Evolutionary conservation across 2,329 filamentous ascomycete species (phyloP).

Genomic region (Phyllosticta paracitricarpa): DNA sequence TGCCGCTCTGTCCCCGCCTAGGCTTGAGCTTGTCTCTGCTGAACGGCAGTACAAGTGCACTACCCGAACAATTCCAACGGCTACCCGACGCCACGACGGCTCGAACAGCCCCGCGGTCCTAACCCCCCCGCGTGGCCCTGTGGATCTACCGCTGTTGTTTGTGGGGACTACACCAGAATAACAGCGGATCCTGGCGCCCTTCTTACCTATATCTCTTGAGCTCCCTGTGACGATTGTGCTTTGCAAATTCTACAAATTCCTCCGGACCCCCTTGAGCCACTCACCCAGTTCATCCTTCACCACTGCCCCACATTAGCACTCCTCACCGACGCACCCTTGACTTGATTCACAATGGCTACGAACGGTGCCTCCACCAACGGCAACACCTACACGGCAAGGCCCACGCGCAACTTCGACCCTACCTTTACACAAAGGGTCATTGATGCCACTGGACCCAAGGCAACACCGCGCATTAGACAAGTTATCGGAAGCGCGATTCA

Average conservation of each 20-base stretch:
- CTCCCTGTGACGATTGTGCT: neutral
- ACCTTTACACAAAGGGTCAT: slow-evolving; percentile 67
- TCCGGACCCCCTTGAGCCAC: neutral
- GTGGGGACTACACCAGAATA: neutral
- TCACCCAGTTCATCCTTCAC: neutral
- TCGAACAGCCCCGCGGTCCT: neutral
- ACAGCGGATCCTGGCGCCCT: neutral
- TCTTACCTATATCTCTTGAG: neutral
- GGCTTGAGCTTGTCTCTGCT: neutral
- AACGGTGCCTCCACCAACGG: slow-evolving; percentile 12
- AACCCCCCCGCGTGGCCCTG: neutral
- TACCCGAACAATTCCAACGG: neutral
- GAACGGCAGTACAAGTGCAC: neutral
- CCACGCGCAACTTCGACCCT: slow-evolving; percentile 51
- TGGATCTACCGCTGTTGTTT: neutral
- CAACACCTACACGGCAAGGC: neutral
- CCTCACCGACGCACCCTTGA: neutral
- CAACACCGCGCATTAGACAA: slow-evolving; percentile 52
- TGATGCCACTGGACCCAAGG: slow-evolving; percentile 62
- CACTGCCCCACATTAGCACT: neutral
- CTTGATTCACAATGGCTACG: slow-evolving; percentile 14
- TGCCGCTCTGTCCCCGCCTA: neutral
- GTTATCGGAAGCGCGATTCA: slow-evolving; percentile 55
- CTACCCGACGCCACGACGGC: neutral
- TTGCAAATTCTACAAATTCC: neutral